phyloP scores from a whole-genome alignment of 805 yeast genomes.

The Debaryomyces maramus region DNA sequence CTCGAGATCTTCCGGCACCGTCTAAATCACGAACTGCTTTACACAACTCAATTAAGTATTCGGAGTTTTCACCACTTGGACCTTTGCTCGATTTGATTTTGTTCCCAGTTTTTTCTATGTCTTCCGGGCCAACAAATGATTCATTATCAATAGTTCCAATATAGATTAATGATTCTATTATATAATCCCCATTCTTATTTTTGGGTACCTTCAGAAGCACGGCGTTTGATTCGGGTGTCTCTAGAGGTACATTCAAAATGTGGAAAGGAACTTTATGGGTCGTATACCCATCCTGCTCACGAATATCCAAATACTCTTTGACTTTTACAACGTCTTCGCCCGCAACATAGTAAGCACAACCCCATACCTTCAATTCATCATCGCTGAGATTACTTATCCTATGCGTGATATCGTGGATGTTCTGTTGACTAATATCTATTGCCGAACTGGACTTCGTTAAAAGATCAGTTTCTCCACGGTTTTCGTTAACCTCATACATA shows the following conservation, averaged over 20 bases:
- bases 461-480: constrained; percentile 11
- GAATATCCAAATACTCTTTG: constrained; percentile 64
- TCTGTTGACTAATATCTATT: constrained; percentile 4
- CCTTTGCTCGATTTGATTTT: constrained; percentile 61
- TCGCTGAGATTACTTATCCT: constrained; percentile 23
- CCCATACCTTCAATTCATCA: constrained; percentile 62
- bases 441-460: constrained; percentile 18
- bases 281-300: constrained; percentile 90
- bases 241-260: constrained; percentile 33
- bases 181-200: constrained; percentile 34
- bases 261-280: constrained; percentile 65
- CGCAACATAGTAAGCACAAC: constrained; percentile 80
- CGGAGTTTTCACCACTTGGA: constrained; percentile 79
- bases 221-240: constrained; percentile 7
- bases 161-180: constrained; percentile 64
- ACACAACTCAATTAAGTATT: constrained; percentile 61
- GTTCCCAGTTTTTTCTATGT: constrained; percentile 55
- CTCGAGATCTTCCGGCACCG: constrained; percentile 17
- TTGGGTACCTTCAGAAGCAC: constrained; percentile 15
- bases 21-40: constrained; percentile 40
- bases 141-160: constrained; percentile 80
- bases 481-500: constrained; percentile 26
- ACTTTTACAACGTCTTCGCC: constrained; percentile 63
- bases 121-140: constrained; percentile 85
- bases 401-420: constrained; percentile 15